A percentile compares a stretch with the other conserved stretches of the same genome.
Conservation (phyloP, 1,139 yeast species). For the Taphrina sp. region DNA sequence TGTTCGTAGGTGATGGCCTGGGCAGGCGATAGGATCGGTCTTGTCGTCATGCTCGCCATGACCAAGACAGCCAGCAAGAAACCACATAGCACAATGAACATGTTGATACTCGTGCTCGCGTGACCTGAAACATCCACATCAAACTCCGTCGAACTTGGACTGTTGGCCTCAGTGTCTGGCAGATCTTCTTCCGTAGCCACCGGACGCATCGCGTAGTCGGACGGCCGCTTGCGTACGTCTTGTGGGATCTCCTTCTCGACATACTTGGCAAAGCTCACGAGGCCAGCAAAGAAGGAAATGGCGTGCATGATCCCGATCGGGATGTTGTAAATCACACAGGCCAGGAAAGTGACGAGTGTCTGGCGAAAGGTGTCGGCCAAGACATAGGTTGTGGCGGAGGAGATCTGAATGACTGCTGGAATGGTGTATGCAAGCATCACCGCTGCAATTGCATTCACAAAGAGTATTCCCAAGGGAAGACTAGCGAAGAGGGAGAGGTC, state of each 20-base stretch:
- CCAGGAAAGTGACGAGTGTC: slow-evolving; percentile 14
- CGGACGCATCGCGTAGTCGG: not conserved
- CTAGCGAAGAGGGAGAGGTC: not conserved
- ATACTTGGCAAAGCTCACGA: slow-evolving; percentile 24
- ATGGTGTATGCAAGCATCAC: slow-evolving; percentile 9
- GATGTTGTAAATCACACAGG: slow-evolving; percentile 20
- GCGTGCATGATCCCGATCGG: slow-evolving; percentile 21
- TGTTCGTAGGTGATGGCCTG: slow-evolving; percentile 10
- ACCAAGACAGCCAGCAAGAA: slow-evolving; percentile 19
- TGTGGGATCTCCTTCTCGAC: slow-evolving; percentile 12
- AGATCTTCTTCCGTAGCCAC: not conserved
- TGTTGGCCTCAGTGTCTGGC: not conserved
- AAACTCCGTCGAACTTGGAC: not conserved
- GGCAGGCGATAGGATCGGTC: slow-evolving; percentile 11
- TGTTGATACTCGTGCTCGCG: slow-evolving; percentile 8
- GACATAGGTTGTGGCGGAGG: slow-evolving; percentile 21
- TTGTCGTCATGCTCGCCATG: slow-evolving; percentile 26
- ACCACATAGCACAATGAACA: slow-evolving; percentile 20
- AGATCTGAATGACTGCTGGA: slow-evolving; percentile 12
- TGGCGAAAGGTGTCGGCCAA: slow-evolving; percentile 17
- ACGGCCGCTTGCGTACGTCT: not conserved
- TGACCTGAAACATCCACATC: not conserved
- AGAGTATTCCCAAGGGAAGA: slow-evolving; percentile 10
- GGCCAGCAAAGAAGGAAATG: slow-evolving; percentile 10
- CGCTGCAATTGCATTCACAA: slow-evolving; percentile 13